phyloP scores from a whole-genome alignment of 2,329 filamentous ascomycete genomes.

The Lachnellula hyalina region DNA sequence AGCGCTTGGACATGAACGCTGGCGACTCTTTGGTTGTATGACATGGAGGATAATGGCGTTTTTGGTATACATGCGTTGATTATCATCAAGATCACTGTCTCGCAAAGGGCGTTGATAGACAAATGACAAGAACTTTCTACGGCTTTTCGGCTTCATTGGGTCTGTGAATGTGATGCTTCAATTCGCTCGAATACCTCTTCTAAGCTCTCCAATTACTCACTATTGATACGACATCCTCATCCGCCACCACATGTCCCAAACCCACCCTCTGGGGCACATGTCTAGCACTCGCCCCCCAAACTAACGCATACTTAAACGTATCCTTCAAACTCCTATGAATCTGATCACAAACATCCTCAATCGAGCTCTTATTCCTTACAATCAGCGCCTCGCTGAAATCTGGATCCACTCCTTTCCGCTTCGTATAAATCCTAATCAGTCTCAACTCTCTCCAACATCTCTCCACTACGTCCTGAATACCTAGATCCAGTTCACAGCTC shows the following conservation, averaged over 20 bases:
- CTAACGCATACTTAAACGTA: slow-evolving; percentile 96
- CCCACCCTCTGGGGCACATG: slow-evolving; percentile 94
- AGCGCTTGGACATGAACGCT: neutral
- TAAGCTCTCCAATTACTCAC: slow-evolving; percentile 60
- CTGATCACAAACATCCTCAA: slow-evolving; percentile 96
- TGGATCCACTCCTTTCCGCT: slow-evolving; percentile 87
- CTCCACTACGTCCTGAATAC: slow-evolving; percentile 89
- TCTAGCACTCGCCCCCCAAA: slow-evolving; percentile 94
- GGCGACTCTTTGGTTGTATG: neutral
- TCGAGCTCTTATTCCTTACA: slow-evolving; percentile 78
- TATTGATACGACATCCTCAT: slow-evolving; percentile 66
- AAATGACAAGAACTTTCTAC: neutral
- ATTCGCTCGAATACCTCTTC: slow-evolving; percentile 2
- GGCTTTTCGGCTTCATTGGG: neutral
- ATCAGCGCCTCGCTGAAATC: slow-evolving; percentile 90
- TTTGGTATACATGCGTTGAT: neutral
- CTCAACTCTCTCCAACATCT: slow-evolving; percentile 90
- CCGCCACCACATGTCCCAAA: slow-evolving; percentile 69
- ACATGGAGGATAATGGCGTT: neutral
- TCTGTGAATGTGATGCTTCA: neutral
- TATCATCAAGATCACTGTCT: neutral
- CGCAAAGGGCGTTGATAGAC: neutral
- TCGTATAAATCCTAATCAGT: slow-evolving; percentile 91
- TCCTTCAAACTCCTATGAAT: slow-evolving; percentile 94
- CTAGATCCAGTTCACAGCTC: slow-evolving; percentile 93